Conservation (phyloP, 2,329 filamentous ascomycete species). For the Pyrenophora teres region DNA sequence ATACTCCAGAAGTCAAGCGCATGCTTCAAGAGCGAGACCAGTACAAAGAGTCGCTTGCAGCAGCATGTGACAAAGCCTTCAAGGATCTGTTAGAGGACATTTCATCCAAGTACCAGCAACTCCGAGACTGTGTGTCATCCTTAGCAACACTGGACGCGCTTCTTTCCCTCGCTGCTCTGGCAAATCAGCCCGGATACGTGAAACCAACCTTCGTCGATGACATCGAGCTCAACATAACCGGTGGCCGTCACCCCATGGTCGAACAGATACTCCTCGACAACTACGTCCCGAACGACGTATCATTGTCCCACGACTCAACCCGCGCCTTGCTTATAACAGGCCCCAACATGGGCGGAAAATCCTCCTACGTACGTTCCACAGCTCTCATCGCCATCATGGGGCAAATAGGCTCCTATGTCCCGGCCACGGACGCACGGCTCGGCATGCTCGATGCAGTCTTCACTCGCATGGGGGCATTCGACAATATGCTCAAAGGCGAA, state of each 20-base stretch:
- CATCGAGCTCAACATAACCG: constrained; percentile 70
- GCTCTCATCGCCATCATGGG: constrained; percentile 92
- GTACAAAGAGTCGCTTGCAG: constrained; percentile 89
- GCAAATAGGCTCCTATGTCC: constrained; percentile 93
- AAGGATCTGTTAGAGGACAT: constrained; percentile 72
- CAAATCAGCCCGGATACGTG: constrained; percentile 82
- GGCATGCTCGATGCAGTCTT: constrained; percentile 90
- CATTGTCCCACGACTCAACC: constrained; percentile 61
- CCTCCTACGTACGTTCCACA: constrained; percentile 91
- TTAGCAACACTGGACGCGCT: constrained; percentile 90
- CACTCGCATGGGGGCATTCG: constrained; percentile 93
- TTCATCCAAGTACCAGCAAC: constrained; percentile 80
- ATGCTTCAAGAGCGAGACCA: constrained; percentile 88
- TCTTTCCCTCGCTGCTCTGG: constrained; percentile 81
- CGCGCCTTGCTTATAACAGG: constrained; percentile 89
- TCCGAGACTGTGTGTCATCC: constrained; percentile 85
- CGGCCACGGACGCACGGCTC: constrained; percentile 72
- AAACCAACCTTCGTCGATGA: constrained; percentile 72
- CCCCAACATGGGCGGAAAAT: constrained; percentile 99
- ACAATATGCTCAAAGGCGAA: constrained; percentile 94
- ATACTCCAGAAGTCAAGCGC: constrained; percentile 86
- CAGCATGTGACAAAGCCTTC: constrained; percentile 88
- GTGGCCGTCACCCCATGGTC: constrained; percentile 92
- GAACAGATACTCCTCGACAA: constrained; percentile 83
- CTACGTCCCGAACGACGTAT: constrained; percentile 90